These are phyloP conservation scores for Fusarium proliferatum DNA, from an alignment of 2,329 filamentous ascomycete species.

Conservation along the genomic window DNA sequence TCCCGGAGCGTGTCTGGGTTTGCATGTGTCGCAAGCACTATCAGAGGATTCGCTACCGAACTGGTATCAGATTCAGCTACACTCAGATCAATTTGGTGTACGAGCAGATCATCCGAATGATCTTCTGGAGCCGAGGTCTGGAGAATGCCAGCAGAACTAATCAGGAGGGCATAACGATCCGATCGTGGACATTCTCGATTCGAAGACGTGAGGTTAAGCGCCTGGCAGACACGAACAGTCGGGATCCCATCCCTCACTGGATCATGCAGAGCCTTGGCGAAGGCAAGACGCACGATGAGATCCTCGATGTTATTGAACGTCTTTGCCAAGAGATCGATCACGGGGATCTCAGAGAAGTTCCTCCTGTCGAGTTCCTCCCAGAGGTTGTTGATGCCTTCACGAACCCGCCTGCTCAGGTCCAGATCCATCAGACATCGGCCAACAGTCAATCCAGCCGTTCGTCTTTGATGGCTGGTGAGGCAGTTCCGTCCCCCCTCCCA, in stretches of 20 bases:
- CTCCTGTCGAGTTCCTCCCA: conserved; percentile 69
- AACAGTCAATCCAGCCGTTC: conserved; percentile 10
- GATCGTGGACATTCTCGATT: conserved; percentile 69
- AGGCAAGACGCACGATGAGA: conserved; percentile 60
- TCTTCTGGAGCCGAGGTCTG: conserved; percentile 70
- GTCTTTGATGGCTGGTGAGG: conserved; percentile 29
- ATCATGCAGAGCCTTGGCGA: conserved; percentile 58
- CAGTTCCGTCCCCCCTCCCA: conserved; percentile 30
- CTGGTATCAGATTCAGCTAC: conserved; percentile 68
- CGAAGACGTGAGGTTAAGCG: conserved; percentile 73
- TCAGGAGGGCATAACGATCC: conserved; percentile 48
- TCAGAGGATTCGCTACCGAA: conserved; percentile 79
- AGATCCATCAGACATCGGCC: conserved; percentile 20
- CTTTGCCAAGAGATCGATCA: conserved; percentile 59
- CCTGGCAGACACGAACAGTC: conserved; percentile 51
- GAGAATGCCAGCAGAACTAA: conserved; percentile 44
- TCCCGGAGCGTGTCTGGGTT: conserved; percentile 78
- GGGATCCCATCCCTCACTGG: conserved; percentile 53
- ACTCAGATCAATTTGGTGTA: conserved; percentile 73
- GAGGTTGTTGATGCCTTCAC: conserved; percentile 58
- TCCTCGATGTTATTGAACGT: conserved; percentile 59
- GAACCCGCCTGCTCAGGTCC: conserved; percentile 31
- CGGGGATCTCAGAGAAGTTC: conserved; percentile 58
- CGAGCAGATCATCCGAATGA: conserved; percentile 70
- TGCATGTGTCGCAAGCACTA: conserved; percentile 86